These are phyloP conservation scores for Metschnikowia shivogae DNA, from an alignment of 805 yeast genomes.

Conservation along the genomic window DNA sequence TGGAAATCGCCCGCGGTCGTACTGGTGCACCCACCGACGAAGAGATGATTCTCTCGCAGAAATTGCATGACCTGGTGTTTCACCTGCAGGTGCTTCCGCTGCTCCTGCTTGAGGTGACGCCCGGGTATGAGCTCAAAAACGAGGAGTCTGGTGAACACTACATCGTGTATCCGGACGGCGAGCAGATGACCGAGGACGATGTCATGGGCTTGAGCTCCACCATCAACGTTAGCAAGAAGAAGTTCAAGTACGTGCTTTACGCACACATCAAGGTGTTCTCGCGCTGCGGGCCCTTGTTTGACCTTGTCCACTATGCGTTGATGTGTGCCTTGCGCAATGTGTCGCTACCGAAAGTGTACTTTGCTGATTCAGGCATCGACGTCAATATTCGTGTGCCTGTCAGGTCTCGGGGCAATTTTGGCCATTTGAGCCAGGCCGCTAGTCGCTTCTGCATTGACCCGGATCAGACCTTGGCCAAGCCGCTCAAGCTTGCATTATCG, in stretches of 20 bases:
- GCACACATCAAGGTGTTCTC: constrained; percentile 76
- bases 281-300: constrained; percentile 78
- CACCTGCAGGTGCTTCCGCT: constrained; percentile 51
- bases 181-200: constrained; percentile 23
- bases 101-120: constrained; percentile 13
- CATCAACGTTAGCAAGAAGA: constrained; percentile 18
- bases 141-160: constrained; percentile 14
- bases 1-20: constrained; percentile 72
- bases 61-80: constrained; percentile 54
- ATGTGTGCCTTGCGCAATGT: constrained; percentile 57
- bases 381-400: constrained; percentile 49
- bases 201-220: constrained; percentile 19
- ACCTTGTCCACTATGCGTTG: constrained; percentile 67
- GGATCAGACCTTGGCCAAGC: constrained; percentile 21
- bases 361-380: constrained; percentile 53
- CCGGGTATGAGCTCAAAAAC: constrained; percentile 17
- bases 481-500: constrained; percentile 36
- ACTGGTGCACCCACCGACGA: constrained; percentile 81
- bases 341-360: constrained; percentile 61
- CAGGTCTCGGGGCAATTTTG: constrained; percentile 49
- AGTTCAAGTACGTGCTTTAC: constrained; percentile 49
- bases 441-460: constrained; percentile 52
- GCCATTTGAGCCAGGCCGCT: constrained; percentile 38
- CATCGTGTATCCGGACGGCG: constrained; percentile 57
- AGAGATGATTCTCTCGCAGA: constrained; percentile 72